phyloP scores from a whole-genome alignment of 73 alveolate genomes.

The Tetrahymena thermophila region DNA sequence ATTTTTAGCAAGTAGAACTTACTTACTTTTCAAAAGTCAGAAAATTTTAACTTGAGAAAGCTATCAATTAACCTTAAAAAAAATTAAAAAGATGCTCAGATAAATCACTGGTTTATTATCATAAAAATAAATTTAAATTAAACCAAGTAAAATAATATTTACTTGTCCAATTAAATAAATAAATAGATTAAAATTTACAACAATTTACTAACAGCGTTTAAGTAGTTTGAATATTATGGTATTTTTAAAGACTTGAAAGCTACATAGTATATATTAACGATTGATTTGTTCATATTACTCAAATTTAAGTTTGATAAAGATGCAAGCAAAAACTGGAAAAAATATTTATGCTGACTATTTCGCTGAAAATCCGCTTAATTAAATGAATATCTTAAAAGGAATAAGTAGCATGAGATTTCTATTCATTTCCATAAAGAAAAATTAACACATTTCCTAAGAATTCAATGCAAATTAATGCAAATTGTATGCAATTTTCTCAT shows the following conservation, averaged over 20 bases:
- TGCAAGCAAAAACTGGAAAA: background rate
- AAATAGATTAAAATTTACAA: too few relatives aligned
- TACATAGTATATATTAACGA: background rate
- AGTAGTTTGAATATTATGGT: background rate
- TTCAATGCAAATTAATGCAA: background rate
- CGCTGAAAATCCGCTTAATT: background rate
- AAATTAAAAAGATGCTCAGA: background rate
- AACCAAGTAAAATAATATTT: too few relatives aligned
- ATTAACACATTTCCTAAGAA: background rate
- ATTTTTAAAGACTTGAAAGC: background rate
- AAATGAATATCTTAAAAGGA: background rate
- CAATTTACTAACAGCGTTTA: background rate
- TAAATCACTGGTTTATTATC: background rate
- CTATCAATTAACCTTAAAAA: too few relatives aligned
- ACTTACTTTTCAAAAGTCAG: background rate
- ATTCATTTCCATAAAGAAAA: background rate
- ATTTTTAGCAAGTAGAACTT: background rate
- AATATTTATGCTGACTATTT: background rate
- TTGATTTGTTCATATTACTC: background rate
- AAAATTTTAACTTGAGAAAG: background rate
- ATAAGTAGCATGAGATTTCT: background rate
- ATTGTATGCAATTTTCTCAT: too few relatives aligned
- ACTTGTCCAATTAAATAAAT: too few relatives aligned
- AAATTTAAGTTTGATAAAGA: background rate
- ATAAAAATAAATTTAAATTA: too few relatives aligned